Conservation (phyloP, 176 grass and related monocot genomes). For the Ananas comosus region DNA sequence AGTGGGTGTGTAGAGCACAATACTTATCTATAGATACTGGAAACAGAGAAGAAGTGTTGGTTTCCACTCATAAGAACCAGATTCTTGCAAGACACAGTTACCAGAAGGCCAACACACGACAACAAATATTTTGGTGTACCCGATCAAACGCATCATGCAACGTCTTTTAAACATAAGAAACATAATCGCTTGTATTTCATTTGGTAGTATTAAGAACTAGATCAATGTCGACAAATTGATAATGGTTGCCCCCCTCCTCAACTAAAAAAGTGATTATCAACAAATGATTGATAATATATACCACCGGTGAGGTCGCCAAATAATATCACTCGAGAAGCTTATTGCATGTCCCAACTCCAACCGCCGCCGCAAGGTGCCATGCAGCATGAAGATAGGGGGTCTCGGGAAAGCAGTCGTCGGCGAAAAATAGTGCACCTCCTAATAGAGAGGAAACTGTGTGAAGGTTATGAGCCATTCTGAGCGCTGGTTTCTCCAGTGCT, state of each 20-base stretch:
- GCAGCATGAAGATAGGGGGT: slow-evolving; percentile 89
- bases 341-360: slow-evolving; percentile 76
- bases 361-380: slow-evolving; percentile 88
- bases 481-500: slow-evolving; percentile 66
- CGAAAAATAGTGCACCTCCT: slow-evolving; percentile 73
- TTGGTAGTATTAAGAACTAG: background rate
- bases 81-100: too few species aligned
- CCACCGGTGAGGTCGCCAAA: background rate
- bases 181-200: too few species aligned
- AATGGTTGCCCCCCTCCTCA: background rate
- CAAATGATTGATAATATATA: slow-evolving; percentile 28
- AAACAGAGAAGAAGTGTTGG: too few species aligned
- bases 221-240: slow-evolving; percentile 24
- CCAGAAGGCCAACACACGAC: too few species aligned
- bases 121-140: too few species aligned
- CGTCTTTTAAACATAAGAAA: too few species aligned
- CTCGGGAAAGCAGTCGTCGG: slow-evolving; percentile 59
- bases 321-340: slow-evolving; percentile 74
- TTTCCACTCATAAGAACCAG: too few species aligned
- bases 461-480: slow-evolving; percentile 73
- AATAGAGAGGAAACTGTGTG: slow-evolving; percentile 84
- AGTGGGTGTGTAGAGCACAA: too few species aligned
- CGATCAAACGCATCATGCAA: too few species aligned
- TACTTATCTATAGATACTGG: too few species aligned
- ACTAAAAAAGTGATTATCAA: slow-evolving; percentile 16